phyloP scores from a whole-genome alignment of 495 filamentous ascomycete genomes.

The Daldinia decipiens region DNA sequence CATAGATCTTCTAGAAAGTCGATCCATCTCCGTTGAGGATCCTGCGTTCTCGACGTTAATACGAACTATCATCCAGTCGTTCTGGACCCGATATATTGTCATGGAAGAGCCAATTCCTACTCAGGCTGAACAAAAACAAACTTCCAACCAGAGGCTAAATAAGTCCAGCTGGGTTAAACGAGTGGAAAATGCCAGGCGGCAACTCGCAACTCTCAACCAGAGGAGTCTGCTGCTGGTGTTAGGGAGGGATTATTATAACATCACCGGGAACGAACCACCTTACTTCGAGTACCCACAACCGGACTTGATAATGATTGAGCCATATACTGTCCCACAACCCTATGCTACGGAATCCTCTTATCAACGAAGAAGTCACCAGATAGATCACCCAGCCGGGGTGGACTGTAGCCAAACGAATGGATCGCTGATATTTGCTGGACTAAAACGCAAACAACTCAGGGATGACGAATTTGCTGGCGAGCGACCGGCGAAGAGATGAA shows the following conservation, averaged over 20 bases:
- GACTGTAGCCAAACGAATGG: background rate
- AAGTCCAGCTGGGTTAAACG: background rate
- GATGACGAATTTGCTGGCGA: constrained; percentile 6
- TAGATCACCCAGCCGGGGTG: background rate
- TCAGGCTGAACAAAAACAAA: background rate
- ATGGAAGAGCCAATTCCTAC: background rate
- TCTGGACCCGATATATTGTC: constrained; percentile 11
- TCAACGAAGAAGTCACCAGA: background rate
- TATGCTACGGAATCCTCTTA: background rate
- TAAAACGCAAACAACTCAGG: constrained; percentile 9
- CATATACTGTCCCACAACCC: background rate
- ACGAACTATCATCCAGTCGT: constrained; percentile 10
- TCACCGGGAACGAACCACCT: background rate
- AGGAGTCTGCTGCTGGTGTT: constrained; percentile 1
- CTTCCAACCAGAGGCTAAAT: background rate
- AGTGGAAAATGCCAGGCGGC: background rate
- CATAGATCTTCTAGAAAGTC: background rate
- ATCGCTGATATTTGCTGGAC: background rate
- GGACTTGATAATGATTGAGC: background rate
- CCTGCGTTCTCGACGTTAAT: background rate
- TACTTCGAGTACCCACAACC: background rate
- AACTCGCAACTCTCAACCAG: constrained; percentile 1
- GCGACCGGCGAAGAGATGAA: constrained; percentile 5
- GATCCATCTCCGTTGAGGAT: background rate
- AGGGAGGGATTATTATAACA: constrained; percentile 9